phyloP scores from a whole-genome alignment of 257 asterid species.

The Leptodermis oblonga region DNA sequence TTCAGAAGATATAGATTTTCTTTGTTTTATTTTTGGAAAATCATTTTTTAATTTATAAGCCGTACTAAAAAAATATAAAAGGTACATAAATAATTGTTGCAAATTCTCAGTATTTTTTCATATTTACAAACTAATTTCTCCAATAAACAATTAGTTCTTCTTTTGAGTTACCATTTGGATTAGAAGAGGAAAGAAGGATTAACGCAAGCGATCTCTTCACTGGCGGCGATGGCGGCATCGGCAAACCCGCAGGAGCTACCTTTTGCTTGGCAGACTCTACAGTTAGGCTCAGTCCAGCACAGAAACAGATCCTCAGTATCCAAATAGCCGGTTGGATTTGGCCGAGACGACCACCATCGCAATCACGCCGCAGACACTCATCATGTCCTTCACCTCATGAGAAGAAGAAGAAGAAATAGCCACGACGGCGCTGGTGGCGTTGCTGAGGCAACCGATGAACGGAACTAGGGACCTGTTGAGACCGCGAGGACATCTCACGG shows the following conservation, averaged over 20 bases:
- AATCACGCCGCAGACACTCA: conserved; percentile 37
- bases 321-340: background rate
- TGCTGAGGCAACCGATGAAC: conserved; percentile 56
- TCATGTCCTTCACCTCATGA: conserved; percentile 25
- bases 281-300: conserved; percentile 35
- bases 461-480: conserved; percentile 8
- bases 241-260: conserved; percentile 22
- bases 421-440: conserved; percentile 30
- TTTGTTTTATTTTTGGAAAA: too few species aligned
- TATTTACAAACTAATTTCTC: too few species aligned
- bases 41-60: too few species aligned
- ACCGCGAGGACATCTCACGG: conserved; percentile 45
- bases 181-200: conserved; percentile 7
- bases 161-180: conserved; percentile 24
- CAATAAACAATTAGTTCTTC: too few species aligned
- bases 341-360: conserved; percentile 33
- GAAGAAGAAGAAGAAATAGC: conserved; percentile 39
- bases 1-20: too few species aligned
- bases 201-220: conserved; percentile 17
- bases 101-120: too few species aligned
- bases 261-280: conserved; percentile 31
- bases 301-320: conserved; percentile 26
- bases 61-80: too few species aligned
- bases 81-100: too few species aligned
- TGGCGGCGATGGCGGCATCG: background rate